phyloP scores from a whole-genome alignment of 179 eudicot species.

The Nepenthes alata region DNA sequence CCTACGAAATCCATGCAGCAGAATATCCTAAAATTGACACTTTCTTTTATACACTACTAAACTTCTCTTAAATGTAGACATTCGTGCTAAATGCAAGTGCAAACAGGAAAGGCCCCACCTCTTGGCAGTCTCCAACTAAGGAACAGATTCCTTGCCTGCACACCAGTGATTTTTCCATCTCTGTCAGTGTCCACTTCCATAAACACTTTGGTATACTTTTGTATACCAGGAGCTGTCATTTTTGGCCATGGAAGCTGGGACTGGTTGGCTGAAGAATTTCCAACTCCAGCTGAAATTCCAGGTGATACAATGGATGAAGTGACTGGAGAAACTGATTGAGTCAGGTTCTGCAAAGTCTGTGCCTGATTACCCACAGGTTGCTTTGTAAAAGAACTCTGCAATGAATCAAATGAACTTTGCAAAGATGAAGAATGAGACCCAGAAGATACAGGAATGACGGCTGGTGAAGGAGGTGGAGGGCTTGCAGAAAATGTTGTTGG shows the following conservation, averaged over 20 bases:
- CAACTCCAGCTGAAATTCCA: constrained; percentile 37
- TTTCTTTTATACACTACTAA: too few species aligned
- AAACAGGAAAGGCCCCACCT: constrained; percentile 30
- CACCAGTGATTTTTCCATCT: constrained; percentile 90
- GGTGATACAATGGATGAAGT: constrained; percentile 25
- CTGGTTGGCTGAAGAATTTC: constrained; percentile 35
- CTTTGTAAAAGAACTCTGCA: constrained; percentile 39
- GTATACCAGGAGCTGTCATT: constrained; percentile 77
- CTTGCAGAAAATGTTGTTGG: constrained; percentile 25
- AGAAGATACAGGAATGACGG: constrained; percentile 37
- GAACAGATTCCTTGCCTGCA: constrained; percentile 77
- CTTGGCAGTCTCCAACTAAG: constrained; percentile 91
- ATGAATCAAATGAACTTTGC: constrained; percentile 48
- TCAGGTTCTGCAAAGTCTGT: constrained; percentile 33
- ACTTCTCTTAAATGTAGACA: not conserved
- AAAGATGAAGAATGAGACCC: constrained; percentile 32
- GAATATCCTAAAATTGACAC: too few species aligned
- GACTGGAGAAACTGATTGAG: constrained; percentile 34
- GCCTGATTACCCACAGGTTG: constrained; percentile 36
- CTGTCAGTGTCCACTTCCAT: constrained; percentile 84
- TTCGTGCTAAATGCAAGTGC: not conserved
- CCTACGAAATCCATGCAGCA: too few species aligned
- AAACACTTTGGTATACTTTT: constrained; percentile 83
- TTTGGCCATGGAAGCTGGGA: constrained; percentile 80
- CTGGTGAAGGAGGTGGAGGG: constrained; percentile 32